phyloP scores from a whole-genome alignment of 257 asterid genomes.

The Nicotiana obtusifolia region DNA sequence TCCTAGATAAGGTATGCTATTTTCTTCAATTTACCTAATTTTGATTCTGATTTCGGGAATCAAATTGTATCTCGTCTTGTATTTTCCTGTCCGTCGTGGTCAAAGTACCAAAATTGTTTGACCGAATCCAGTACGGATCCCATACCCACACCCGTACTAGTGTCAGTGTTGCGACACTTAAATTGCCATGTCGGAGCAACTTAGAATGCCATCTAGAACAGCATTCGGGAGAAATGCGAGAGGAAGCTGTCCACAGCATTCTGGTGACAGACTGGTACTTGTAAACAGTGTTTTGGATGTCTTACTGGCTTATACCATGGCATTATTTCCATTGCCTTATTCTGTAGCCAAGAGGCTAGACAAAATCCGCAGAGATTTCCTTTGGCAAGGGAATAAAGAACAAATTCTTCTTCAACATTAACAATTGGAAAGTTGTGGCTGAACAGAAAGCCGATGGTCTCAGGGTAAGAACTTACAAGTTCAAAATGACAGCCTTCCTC shows the following conservation, averaged over 20 bases:
- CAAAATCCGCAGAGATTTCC: not conserved
- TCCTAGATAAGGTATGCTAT: too few relatives aligned
- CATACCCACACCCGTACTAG: too few relatives aligned
- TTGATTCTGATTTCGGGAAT: too few relatives aligned
- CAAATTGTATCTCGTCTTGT: too few relatives aligned
- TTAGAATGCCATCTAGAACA: not conserved
- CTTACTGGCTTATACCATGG: not conserved
- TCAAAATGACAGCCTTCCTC: not conserved
- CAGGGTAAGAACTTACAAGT: not conserved
- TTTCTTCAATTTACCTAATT: too few relatives aligned
- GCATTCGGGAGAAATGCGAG: not conserved
- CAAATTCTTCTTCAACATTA: too few relatives aligned
- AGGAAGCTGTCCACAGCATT: not conserved
- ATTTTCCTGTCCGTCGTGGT: too few relatives aligned
- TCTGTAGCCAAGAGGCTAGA: not conserved
- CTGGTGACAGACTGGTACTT: not conserved
- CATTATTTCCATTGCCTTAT: not conserved
- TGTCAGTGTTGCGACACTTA: too few relatives aligned
- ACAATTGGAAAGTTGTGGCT: not conserved
- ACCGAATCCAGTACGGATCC: too few relatives aligned
- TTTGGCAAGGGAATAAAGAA: not conserved
- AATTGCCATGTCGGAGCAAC: too few relatives aligned
- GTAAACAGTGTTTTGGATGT: not conserved
- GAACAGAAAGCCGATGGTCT: not conserved
- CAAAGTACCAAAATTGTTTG: too few relatives aligned